A percentile compares a stretch with the other conserved stretches of the same genome.
These are phyloP conservation scores for Rhynchosporium agropyri DNA, from an alignment of 2,329 filamentous ascomycete species.

Conservation along the genomic window DNA sequence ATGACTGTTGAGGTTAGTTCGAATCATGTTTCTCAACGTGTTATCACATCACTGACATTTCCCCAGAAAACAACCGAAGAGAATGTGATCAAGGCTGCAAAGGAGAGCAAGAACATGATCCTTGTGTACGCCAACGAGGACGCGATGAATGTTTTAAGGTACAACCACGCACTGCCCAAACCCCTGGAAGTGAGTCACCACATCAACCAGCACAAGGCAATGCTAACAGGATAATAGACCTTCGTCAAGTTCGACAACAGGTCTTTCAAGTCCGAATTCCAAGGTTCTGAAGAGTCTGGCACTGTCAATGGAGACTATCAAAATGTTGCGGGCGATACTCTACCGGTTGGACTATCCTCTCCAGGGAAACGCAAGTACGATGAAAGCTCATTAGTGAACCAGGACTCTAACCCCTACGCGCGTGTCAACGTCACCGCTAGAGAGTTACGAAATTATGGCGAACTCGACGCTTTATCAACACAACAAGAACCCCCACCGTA, in stretches of 20 bases:
- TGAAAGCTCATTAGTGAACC: slow-evolving; percentile 27
- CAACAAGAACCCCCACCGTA: neutral
- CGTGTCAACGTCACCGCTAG: slow-evolving; percentile 22
- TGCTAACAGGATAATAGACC: slow-evolving; percentile 42
- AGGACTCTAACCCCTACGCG: slow-evolving; percentile 20
- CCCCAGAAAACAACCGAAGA: slow-evolving; percentile 52
- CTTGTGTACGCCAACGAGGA: slow-evolving; percentile 58
- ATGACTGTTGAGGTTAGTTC: slow-evolving; percentile 52
- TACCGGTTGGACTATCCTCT: slow-evolving; percentile 27
- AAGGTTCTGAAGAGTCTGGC: slow-evolving; percentile 23
- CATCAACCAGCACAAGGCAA: neutral
- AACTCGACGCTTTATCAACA: neutral
- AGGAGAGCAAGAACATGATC: slow-evolving; percentile 52
- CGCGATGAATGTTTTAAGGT: slow-evolving; percentile 45
- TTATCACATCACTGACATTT: neutral
- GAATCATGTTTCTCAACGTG: neutral
- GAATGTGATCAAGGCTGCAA: slow-evolving; percentile 50
- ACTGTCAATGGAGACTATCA: slow-evolving; percentile 17
- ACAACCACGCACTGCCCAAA: slow-evolving; percentile 44
- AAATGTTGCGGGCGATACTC: slow-evolving; percentile 17
- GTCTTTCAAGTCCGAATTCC: slow-evolving; percentile 54
- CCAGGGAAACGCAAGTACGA: slow-evolving; percentile 39
- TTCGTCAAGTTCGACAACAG: slow-evolving; percentile 57
- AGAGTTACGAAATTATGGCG: slow-evolving; percentile 18
- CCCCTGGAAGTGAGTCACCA: slow-evolving; percentile 43